Evolutionary conservation across 129 eudicot species (phyloP).

Genomic region (Flaveria sonorensis): DNA sequence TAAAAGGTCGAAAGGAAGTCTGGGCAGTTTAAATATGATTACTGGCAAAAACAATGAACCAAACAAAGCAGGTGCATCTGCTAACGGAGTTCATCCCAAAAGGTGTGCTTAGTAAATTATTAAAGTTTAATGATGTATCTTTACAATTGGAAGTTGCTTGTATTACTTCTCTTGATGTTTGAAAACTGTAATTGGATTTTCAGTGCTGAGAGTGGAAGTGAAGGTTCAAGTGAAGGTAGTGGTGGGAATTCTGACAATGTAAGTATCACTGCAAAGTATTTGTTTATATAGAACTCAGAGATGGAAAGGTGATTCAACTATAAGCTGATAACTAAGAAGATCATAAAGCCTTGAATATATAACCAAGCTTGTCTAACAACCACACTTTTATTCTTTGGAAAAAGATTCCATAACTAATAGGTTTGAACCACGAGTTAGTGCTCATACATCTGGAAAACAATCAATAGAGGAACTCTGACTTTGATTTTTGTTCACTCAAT

Average conservation of each 20-base stretch:
- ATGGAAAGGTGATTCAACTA: no score
- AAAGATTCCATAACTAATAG: no score
- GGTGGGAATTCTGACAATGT: conserved; percentile 94
- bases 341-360: no score
- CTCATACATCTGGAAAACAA: no score
- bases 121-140: conserved; percentile 7
- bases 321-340: no score
- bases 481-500: no score
- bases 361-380: no score
- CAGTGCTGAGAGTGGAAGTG: conserved; percentile 94
- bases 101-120: conserved; percentile 47
- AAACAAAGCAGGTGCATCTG: conserved; percentile 71
- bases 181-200: conserved; percentile 22
- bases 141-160: not conserved
- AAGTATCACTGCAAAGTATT: conserved; percentile 26
- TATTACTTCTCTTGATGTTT: conserved; percentile 3
- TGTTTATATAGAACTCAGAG: no score
- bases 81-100: conserved; percentile 82
- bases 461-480: no score
- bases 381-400: no score
- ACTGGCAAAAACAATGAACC: conserved; percentile 73
- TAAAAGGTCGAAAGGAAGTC: conserved; percentile 92
- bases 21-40: conserved; percentile 96
- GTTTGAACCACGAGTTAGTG: no score
- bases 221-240: conserved; percentile 98